phyloP scores from a whole-genome alignment of 352 stramenopile species.

The Aphanomyces astaci region DNA sequence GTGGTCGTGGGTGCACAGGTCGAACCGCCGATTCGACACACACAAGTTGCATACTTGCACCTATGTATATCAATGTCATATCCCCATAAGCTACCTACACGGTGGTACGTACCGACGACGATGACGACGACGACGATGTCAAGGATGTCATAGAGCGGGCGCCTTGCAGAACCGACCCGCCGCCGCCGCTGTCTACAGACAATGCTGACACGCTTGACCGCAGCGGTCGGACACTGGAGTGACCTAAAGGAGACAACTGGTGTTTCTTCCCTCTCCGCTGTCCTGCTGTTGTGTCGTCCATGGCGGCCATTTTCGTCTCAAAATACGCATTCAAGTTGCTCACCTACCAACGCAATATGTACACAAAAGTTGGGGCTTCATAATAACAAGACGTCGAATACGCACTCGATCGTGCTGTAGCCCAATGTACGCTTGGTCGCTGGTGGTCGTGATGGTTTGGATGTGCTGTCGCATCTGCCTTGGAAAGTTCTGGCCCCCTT shows the following conservation, averaged over 20 bases:
- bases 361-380: too few species aligned
- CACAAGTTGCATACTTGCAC: conserved; percentile 16
- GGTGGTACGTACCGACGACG: not conserved
- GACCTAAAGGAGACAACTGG: not conserved
- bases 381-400: not conserved
- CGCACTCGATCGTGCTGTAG: conserved; percentile 32
- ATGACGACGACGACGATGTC: not conserved
- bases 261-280: not conserved
- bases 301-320: conserved; percentile 33
- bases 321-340: conserved; percentile 40
- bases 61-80: not conserved
- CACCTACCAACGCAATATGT: conserved; percentile 19
- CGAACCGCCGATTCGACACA: not conserved
- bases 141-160: not conserved
- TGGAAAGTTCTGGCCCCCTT: conserved; percentile 45
- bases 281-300: conserved; percentile 29
- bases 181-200: not conserved
- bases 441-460: conserved; percentile 36
- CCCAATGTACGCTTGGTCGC: conserved; percentile 36
- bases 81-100: too few species aligned
- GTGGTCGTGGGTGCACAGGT: conserved; percentile 11
- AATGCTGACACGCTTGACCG: not conserved
- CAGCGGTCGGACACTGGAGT: not conserved
- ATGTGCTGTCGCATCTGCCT: conserved; percentile 45
- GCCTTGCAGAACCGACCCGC: not conserved